These are phyloP conservation scores for Trichosanthes truncata DNA, from an alignment of 306 rosid genomes.

Conservation along the genomic window DNA sequence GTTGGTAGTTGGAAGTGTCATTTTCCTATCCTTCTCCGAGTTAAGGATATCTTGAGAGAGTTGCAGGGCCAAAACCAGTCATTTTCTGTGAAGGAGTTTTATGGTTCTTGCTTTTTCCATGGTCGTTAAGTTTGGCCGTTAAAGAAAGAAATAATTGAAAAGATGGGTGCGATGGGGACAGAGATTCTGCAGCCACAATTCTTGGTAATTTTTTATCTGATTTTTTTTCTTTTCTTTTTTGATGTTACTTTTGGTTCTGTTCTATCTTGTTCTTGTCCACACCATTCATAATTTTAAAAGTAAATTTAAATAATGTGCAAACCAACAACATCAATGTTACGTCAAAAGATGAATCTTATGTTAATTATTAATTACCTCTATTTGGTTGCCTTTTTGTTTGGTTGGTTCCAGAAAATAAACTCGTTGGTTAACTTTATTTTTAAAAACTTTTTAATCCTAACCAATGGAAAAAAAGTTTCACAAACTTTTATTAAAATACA, in stretches of 20 bases:
- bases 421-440: not conserved
- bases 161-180: slow-evolving; percentile 2
- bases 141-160: not conserved
- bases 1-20: not conserved
- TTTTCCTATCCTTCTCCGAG: not conserved
- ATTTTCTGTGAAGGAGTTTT: not conserved
- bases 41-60: not conserved
- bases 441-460: not conserved
- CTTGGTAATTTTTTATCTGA: not conserved
- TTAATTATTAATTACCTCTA: not conserved
- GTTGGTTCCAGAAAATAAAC: not conserved
- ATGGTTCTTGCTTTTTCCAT: not conserved
- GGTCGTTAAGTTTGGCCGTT: slow-evolving; percentile 6
- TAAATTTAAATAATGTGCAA: not conserved
- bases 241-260: not conserved
- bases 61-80: not conserved
- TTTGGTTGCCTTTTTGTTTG: not conserved
- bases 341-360: not conserved
- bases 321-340: not conserved
- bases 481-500: too few relatives aligned
- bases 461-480: too few relatives aligned
- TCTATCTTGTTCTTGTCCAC: not conserved
- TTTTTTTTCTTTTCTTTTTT: not conserved
- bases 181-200: slow-evolving; percentile 7
- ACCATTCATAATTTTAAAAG: not conserved